Conservation (phyloP, 2,329 filamentous ascomycete genomes). For the Stagonosporopsis vannaccii region DNA sequence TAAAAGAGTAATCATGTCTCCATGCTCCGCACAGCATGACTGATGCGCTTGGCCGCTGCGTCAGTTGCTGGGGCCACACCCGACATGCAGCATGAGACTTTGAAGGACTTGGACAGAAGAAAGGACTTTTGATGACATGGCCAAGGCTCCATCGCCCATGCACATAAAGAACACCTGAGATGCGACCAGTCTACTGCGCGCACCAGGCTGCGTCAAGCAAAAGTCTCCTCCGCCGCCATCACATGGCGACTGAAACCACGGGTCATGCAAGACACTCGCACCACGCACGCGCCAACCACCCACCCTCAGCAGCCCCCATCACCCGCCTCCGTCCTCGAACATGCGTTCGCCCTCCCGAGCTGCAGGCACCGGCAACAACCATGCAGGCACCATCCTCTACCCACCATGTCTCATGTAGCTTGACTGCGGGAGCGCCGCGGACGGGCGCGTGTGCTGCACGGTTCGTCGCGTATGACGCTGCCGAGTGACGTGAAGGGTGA, state of each 20-base stretch:
- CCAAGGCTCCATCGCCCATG: too few relatives aligned
- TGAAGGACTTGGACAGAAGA: too few relatives aligned
- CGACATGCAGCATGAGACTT: too few relatives aligned
- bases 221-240: slow-evolving; percentile 15
- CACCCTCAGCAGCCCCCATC: slow-evolving; percentile 38
- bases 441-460: slow-evolving; percentile 8
- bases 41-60: too few relatives aligned
- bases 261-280: slow-evolving; percentile 44
- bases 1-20: too few relatives aligned
- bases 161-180: too few relatives aligned
- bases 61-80: too few relatives aligned
- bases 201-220: not conserved
- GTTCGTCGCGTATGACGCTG: slow-evolving; percentile 18
- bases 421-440: slow-evolving; percentile 9
- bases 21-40: too few relatives aligned
- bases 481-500: slow-evolving; percentile 28
- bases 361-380: slow-evolving; percentile 39
- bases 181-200: too few relatives aligned
- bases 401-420: slow-evolving; percentile 34
- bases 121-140: too few relatives aligned
- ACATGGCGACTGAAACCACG: slow-evolving; percentile 34
- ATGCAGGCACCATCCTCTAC: slow-evolving; percentile 34
- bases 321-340: slow-evolving; percentile 34
- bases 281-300: slow-evolving; percentile 37
- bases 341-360: slow-evolving; percentile 37